Evolutionary conservation across 805 yeast species (phyloP), one percentile per base, ranked within the genome.

Genomic region (Hemisphaericaspora nanyangensis): DNA sequence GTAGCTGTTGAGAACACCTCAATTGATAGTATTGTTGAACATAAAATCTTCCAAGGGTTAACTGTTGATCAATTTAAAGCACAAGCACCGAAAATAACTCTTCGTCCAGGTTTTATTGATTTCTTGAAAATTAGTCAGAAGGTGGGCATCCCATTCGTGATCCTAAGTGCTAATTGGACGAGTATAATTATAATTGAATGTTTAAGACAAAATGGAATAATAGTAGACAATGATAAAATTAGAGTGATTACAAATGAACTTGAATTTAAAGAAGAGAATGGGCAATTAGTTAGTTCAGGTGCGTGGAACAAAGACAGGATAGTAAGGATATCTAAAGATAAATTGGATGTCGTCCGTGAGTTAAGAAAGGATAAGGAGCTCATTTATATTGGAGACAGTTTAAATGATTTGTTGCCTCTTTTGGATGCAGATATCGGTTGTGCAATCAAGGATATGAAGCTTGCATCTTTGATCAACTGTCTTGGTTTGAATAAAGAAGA

Each of bases 121-220:
- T 63, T 72, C 46, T 41, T 65, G 26, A 28, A 42, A 31, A n/a
- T 33, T 34, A 38, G 65, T 49, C 25, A 38, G 16, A 17, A 15
- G 6, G 27, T 39, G 34, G 25, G 49, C 1, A 51, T 68, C 3
- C 75, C 76, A 0, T 55, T 75, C 1, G 55, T 60, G 7, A 61
- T 81, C 2, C 47, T 80, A 24, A 80, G 85, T 47, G 77, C 80
- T 34, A 80, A 80, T 53, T 81, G 87, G 87, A 74, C 83, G 6
- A 63, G 68, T 1, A 16, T 60, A 10, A 58, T 79, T 15, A 79
- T 81, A 33, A 51, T 55, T 20, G 59, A 60, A 33, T 57, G 63
- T 4, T 47, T 65, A 15, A 13, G 32, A 2, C 28, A 17, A 1
- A 49, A 56, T 26, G 61, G 61, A 0, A 29, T 60, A 20, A 24